Conservation (phyloP, 495 filamentous ascomycete genomes). For the Alectoria sarmentosa region DNA sequence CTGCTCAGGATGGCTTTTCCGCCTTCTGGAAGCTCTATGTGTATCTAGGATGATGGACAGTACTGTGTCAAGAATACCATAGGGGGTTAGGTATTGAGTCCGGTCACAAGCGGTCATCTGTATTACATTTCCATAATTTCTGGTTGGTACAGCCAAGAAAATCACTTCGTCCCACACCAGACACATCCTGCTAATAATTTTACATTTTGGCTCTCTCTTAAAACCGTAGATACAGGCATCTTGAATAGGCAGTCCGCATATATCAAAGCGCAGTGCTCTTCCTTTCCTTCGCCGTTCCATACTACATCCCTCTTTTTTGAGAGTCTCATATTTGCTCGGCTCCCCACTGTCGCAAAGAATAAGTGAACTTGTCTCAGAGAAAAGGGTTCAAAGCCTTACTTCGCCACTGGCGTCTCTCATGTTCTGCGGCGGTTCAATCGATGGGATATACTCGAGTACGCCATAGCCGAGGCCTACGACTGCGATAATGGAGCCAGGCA, state of each 20-base stretch:
- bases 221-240: neutral
- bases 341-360: conserved; percentile 57
- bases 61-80: neutral
- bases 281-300: neutral
- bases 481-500: conserved; percentile 66
- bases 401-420: conserved; percentile 82
- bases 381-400: conserved; percentile 10
- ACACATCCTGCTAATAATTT: neutral
- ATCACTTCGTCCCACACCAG: neutral
- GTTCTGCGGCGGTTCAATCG: conserved; percentile 94
- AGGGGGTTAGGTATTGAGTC: neutral
- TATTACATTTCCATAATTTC: neutral
- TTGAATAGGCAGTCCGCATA: neutral
- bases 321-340: conserved; percentile 73
- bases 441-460: conserved; percentile 87
- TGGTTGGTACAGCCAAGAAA: neutral
- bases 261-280: conserved; percentile 8
- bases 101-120: neutral
- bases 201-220: neutral
- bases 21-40: neutral
- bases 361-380: conserved; percentile 1
- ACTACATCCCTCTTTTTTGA: neutral
- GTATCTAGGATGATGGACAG: neutral
- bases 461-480: conserved; percentile 72
- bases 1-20: neutral